Percentiles rank a stretch among this genome's conserved stretches.
These are phyloP conservation scores for Colletotrichum brevisporum DNA, from an alignment of 2,329 filamentous ascomycete genomes.

Conservation along the genomic window DNA sequence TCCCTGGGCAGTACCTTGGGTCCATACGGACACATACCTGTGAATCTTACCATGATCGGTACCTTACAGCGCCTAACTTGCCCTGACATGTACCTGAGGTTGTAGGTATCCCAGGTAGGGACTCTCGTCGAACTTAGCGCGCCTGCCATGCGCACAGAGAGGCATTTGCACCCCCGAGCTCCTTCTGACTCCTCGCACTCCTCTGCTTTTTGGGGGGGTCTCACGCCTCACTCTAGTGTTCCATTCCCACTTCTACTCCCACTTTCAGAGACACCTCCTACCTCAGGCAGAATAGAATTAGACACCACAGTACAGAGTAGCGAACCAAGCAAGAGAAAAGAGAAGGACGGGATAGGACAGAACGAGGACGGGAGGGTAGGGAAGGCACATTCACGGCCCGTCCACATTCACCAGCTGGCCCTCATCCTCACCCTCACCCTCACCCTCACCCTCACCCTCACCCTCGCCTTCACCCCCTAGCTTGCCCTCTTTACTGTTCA, in stretches of 20 bases:
- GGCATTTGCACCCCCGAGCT: neutral
- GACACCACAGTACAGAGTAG: no score
- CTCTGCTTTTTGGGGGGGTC: slow-evolving; percentile 4
- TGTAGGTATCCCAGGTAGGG: neutral
- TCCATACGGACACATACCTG: no score
- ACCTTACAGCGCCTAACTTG: no score
- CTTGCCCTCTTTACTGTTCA: neutral
- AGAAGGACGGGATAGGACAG: neutral
- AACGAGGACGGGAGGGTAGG: neutral
- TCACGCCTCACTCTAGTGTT: slow-evolving; percentile 14
- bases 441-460: slow-evolving; percentile 4
- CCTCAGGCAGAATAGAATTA: slow-evolving; percentile 8
- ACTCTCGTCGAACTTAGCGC: slow-evolving; percentile 17
- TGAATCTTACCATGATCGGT: no score
- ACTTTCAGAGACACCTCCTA: neutral
- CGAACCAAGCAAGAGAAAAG: neutral
- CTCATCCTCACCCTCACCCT: slow-evolving; percentile 5
- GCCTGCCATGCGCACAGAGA: neutral
- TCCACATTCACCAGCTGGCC: neutral
- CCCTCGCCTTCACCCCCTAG: slow-evolving; percentile 5
- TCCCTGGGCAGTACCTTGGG: neutral
- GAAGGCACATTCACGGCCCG: neutral
- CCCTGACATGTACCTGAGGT: no score
- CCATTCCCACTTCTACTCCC: slow-evolving; percentile 1
- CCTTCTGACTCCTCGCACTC: neutral